A percentile compares a stretch with the other conserved stretches of the same genome.
Conservation (phyloP, 2,329 filamentous ascomycete genomes). For the Elsinoe batatas region DNA sequence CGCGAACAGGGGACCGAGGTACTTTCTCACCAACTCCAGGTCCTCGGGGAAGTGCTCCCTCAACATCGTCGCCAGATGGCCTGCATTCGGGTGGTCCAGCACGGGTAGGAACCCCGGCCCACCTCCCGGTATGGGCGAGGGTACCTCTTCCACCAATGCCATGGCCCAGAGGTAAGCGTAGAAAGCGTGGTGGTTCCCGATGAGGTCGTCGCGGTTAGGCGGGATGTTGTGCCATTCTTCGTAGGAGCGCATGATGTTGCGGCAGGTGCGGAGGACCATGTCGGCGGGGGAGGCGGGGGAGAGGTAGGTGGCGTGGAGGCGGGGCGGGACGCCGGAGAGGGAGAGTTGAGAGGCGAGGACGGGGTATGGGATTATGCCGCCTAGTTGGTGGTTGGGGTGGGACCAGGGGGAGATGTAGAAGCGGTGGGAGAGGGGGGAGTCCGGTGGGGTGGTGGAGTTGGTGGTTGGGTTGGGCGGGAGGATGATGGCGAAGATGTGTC, state of each 20-base stretch:
- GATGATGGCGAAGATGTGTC: constrained; percentile 75
- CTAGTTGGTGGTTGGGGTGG: constrained; percentile 51
- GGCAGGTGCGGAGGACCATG: constrained; percentile 64
- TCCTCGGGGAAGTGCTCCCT: constrained; percentile 61
- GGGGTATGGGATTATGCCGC: constrained; percentile 7
- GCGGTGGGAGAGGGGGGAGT: constrained; percentile 42
- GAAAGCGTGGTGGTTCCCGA: constrained; percentile 49
- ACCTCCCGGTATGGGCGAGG: constrained; percentile 17
- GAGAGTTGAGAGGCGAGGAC: constrained; percentile 40
- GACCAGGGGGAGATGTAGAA: constrained; percentile 71
- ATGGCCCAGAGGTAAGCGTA: constrained; percentile 67
- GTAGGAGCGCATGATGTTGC: constrained; percentile 70
- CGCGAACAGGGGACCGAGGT: constrained; percentile 54
- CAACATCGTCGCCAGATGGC: constrained; percentile 55
- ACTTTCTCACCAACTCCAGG: constrained; percentile 57
- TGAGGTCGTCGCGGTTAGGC: constrained; percentile 27
- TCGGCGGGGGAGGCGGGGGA: constrained; percentile 53
- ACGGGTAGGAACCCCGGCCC: not conserved
- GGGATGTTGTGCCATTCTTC: constrained; percentile 38
- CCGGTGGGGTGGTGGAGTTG: constrained; percentile 33
- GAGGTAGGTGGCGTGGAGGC: constrained; percentile 45
- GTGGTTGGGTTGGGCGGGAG: constrained; percentile 43
- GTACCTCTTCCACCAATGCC: constrained; percentile 32
- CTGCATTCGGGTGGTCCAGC: constrained; percentile 48
- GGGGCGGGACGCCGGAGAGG: constrained; percentile 39